Base-by-base conservation (phyloP, 2,329 filamentous ascomycete genomes). In the Dactylellina haptotyla region DNA sequence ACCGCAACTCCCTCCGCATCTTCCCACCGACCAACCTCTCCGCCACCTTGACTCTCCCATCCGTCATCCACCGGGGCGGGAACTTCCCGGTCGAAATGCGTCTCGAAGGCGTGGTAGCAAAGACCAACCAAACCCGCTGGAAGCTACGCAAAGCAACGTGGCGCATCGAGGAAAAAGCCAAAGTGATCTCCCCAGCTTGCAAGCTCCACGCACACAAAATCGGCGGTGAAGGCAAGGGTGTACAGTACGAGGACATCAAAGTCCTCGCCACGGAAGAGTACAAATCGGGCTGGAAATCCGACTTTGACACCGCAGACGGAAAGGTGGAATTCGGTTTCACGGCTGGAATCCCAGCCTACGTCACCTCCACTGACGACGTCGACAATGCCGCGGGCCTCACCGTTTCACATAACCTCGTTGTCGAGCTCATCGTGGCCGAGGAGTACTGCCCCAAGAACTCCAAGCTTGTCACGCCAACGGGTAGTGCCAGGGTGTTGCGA, bases 21-120 rank as follows among this genome's bases (percentile, higher is more conserved):
- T 99, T 99, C 82, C 95, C 94, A 51, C 94, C 95, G 0, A 99
- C 95, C 77, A 95, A 96, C 82, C 89, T 99, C 78, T 93, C 92
- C 76, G 91, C 92, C 69, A 89, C 89, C 79, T 90, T 95, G 75
- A 89, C 92, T 78, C 89, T 96, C 75, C 90, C 90, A 50, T 88
- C 91, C 37, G 87, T 96, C 76, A 89, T 97, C 75, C 90, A 97
- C 82, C 93, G 94, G 3, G 91, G 93, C 72, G 91, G 92, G 78
- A 88, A 87, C 78, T 94, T 96, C 82, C 90, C 85, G 9, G 86
- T 97, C 54, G 86, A 87, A 48, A 88, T 97, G 82, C 89, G 89
- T 58, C 86, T 99, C 75, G 91, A 93, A 75, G 94, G 94, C n/a
- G 88, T 97, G 61, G 88, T 93, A 43, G 90, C 87, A 76, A 91